phyloP scores from a whole-genome alignment of 2,329 filamentous ascomycete genomes.

The Setomelanomma holmii region DNA sequence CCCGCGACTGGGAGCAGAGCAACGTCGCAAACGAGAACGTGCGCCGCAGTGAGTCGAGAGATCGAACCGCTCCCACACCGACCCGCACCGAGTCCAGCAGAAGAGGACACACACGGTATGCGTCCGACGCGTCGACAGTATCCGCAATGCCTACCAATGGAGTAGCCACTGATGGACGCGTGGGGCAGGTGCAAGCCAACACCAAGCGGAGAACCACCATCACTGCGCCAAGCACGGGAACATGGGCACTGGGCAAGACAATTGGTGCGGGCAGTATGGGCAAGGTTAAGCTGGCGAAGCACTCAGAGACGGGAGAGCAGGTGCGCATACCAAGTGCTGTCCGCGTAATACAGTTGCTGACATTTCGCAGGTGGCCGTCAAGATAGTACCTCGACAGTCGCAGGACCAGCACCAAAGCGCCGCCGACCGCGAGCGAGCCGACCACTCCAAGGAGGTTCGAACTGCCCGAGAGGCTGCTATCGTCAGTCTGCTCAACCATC shows the following conservation, averaged over 20 bases:
- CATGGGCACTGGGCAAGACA: conserved; percentile 95
- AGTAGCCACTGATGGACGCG: conserved; percentile 40
- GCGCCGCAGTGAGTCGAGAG: conserved; percentile 70
- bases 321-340: conserved; percentile 55
- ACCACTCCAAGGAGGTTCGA: conserved; percentile 94
- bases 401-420: conserved; percentile 79
- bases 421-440: conserved; percentile 84
- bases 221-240: conserved; percentile 79
- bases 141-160: conserved; percentile 49
- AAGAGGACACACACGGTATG: conserved; percentile 54
- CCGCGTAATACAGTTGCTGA: conserved; percentile 9
- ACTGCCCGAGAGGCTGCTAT: conserved; percentile 96
- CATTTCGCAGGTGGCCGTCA: conserved; percentile 79
- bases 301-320: conserved; percentile 89
- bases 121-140: conserved; percentile 51
- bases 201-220: conserved; percentile 75
- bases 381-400: conserved; percentile 92
- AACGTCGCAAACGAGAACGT: conserved; percentile 65
- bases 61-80: conserved; percentile 49
- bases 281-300: conserved; percentile 94
- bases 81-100: conserved; percentile 64
- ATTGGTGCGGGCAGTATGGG: conserved; percentile 99
- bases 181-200: conserved; percentile 26
- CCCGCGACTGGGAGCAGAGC: conserved; percentile 76
- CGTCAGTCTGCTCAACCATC: conserved; percentile 90